phyloP scores from a whole-genome alignment of 805 yeast genomes.

The Wickerhamomyces tratensis region DNA sequence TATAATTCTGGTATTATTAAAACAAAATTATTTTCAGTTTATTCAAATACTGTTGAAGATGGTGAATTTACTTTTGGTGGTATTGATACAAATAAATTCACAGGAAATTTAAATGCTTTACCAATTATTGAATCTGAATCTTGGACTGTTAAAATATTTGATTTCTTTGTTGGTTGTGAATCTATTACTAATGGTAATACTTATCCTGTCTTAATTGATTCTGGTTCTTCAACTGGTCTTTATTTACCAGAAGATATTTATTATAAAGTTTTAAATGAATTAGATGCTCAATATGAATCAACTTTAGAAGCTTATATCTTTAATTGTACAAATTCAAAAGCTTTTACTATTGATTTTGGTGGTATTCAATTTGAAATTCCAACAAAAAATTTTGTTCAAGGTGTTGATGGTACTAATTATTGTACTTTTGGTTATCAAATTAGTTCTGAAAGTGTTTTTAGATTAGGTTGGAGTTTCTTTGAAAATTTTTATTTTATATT shows the following conservation, averaged over 20 bases:
- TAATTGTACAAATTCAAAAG: conserved; percentile 4
- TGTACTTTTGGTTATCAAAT: conserved; percentile 8
- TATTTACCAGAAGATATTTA: conserved; percentile 8
- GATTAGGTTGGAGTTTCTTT: conserved; percentile 11
- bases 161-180: conserved; percentile 9
- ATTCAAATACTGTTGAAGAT: conserved; percentile 2
- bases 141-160: conserved; percentile 17
- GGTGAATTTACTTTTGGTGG: conserved; percentile 36
- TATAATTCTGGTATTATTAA: conserved; percentile 2
- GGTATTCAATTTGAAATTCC: conserved; percentile 5
- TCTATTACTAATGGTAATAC: conserved; percentile 4
- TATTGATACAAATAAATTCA: conserved; percentile 36
- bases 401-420: conserved; percentile 5
- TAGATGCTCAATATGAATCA: conserved; percentile 7
- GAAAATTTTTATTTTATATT: conserved; percentile 8
- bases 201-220: conserved; percentile 7
- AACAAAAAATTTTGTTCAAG: conserved; percentile 5
- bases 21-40: conserved; percentile 9
- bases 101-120: conserved; percentile 29
- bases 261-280: conserved; percentile 4
- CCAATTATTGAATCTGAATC: conserved; percentile 29
- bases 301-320: conserved; percentile 6
- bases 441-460: conserved; percentile 2
- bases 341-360: conserved; percentile 10
- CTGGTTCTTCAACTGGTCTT: conserved; percentile 11